These are phyloP conservation scores for Cordyceps farinosa DNA, from an alignment of 2,329 filamentous ascomycete species.

Conservation along the genomic window DNA sequence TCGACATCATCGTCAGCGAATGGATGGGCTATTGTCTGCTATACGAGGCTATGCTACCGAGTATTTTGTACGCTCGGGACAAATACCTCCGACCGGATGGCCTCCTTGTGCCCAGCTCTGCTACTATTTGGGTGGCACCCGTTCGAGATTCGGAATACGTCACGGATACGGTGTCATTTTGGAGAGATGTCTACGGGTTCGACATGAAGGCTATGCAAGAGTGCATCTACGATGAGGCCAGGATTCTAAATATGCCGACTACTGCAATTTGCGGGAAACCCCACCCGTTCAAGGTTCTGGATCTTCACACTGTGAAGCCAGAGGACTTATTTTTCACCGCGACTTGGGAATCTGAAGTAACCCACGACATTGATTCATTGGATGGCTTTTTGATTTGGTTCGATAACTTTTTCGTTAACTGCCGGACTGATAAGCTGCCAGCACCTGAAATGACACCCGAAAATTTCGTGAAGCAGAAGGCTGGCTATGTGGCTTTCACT, in stretches of 20 bases:
- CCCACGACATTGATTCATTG: slow-evolving; percentile 61
- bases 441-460: slow-evolving; percentile 54
- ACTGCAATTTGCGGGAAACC: slow-evolving; percentile 57
- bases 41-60: slow-evolving; percentile 95
- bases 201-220: slow-evolving; percentile 89
- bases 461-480: slow-evolving; percentile 54
- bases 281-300: slow-evolving; percentile 68
- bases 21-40: slow-evolving; percentile 97
- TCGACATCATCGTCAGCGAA: slow-evolving; percentile 93
- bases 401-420: slow-evolving; percentile 82
- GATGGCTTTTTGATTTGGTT: slow-evolving; percentile 93
- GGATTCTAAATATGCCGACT: slow-evolving; percentile 67
- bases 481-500: slow-evolving; percentile 75
- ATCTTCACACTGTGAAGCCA: slow-evolving; percentile 68
- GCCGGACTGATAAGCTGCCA: slow-evolving; percentile 48
- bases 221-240: slow-evolving; percentile 75
- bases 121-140: slow-evolving; percentile 78
- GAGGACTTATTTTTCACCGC: slow-evolving; percentile 74
- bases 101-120: slow-evolving; percentile 81
- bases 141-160: slow-evolving; percentile 75
- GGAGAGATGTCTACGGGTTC: slow-evolving; percentile 92
- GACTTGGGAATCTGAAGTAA: slow-evolving; percentile 60
- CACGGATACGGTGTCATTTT: slow-evolving; percentile 75
- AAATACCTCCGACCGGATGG: slow-evolving; percentile 77
- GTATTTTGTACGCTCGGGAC: slow-evolving; percentile 83